Evolutionary conservation across 352 stramenopile genomes (phyloP), one percentile per base, ranked within the genome.

Genomic region (Phytopythium sindhum): DNA sequence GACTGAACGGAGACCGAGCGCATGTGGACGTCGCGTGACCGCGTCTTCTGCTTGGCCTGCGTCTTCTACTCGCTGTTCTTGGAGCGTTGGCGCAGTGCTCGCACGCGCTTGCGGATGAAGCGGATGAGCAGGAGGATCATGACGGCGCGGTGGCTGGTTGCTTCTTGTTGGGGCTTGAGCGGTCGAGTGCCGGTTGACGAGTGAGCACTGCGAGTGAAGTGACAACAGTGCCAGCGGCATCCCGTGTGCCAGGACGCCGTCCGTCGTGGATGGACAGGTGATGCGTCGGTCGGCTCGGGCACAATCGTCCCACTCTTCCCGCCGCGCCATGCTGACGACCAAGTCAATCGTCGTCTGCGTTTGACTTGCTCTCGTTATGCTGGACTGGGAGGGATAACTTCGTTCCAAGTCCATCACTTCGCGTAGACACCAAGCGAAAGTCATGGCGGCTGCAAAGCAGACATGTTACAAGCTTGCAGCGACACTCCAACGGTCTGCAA

Each of bases 71-170:
- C 31, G 33, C 8, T 6, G n/a, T 59, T 37, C 29, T 47, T 60
- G 54, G n/a, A 26, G 17, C 11, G n/a, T 14, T 26, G 54, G 9
- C 35, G 39, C 3, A 60, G 21, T n/a, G n/a, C 39, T 8, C 33
- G 31, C 1, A 60, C 10, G 21, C 37, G 54, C 54, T 60, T 60
- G 21, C 54, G 54, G n/a, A 60, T 31, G 54, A 60, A 48, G 24
- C 35, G 54, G 54, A 60, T 31, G 33, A 60, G 33, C 5, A 60
- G 2, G 29, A 60, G 35, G 21, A 60, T 17, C 54, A 60, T 60
- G n/a, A 10, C 39, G 33, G 11, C 11, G 12, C 4, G 24, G n/a
- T 14, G 54, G 26, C 44, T 51, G 29, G 4, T n/a, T 28, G 29
- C 31, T 44, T 5, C 17, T 47, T 14, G 28, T 59, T 9, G n/a